A percentile compares a stretch with the other conserved stretches of the same genome.
These are phyloP conservation scores for Tinospora cordifolia DNA, from an alignment of 164 flowering plant genomes.

Conservation along the genomic window DNA sequence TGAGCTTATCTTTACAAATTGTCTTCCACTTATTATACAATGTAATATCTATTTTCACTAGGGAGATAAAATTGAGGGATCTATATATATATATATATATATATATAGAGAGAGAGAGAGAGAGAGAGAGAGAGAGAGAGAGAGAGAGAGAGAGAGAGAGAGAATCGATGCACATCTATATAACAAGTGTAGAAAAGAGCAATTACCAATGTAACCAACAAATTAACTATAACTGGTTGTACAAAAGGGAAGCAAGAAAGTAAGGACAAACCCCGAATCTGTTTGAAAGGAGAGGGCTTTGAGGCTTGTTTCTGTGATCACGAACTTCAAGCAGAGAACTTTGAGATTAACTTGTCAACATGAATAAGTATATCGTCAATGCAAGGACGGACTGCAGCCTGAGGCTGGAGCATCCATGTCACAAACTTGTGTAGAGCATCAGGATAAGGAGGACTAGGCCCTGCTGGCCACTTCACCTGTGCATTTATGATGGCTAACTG, in stretches of 20 bases:
- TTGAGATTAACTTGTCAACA: conserved; percentile 75
- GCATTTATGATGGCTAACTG: conserved; percentile 87
- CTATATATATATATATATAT: too few relatives aligned
- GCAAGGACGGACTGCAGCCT: conserved; percentile 70
- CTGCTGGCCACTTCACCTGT: conserved; percentile 87
- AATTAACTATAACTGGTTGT: background rate
- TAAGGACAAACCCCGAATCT: background rate
- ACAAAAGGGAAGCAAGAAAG: background rate
- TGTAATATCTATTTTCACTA: too few relatives aligned
- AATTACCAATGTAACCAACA: conserved; percentile 5
- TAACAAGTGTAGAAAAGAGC: background rate
- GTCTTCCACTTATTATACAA: too few relatives aligned
- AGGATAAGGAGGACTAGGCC: conserved; percentile 83
- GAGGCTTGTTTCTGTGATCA: background rate
- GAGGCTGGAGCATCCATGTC: conserved; percentile 96
- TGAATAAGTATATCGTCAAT: conserved; percentile 84
- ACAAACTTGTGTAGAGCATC: conserved; percentile 84
- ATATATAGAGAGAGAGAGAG: background rate
- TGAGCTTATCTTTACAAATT: too few relatives aligned
- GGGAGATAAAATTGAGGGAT: background rate
- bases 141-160: background rate
- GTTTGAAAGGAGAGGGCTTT: background rate
- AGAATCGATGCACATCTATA: background rate
- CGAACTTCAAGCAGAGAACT: conserved; percentile 30
- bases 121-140: background rate